Conservation (phyloP, 495 filamentous ascomycete species). For the Penicillium alfredii region DNA sequence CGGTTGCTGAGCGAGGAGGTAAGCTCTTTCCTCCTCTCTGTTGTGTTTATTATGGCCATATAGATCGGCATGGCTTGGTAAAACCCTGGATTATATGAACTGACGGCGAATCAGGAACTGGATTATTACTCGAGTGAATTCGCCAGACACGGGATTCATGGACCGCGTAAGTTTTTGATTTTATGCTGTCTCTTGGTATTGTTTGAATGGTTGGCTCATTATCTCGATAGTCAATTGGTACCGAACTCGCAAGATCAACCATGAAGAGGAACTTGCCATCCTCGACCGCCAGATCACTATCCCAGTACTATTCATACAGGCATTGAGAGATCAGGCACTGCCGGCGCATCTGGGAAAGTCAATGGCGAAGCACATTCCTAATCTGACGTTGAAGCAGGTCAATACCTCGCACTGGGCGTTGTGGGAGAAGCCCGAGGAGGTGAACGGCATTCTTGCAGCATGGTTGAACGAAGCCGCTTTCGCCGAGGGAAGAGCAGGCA, state of each 20-base stretch:
- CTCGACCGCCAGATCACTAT: constrained; percentile 47
- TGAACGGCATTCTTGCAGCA: constrained; percentile 39
- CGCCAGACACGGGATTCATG: constrained; percentile 63
- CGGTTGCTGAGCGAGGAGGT: constrained; percentile 56
- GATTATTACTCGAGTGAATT: constrained; percentile 72
- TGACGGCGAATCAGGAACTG: constrained; percentile 45
- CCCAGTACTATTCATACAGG: constrained; percentile 71
- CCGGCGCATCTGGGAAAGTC: constrained; percentile 57
- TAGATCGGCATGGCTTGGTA: no score
- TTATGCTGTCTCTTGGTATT: not conserved
- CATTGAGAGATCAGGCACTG: constrained; percentile 60
- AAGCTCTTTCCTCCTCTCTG: constrained; percentile 6
- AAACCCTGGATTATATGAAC: not conserved
- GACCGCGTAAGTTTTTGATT: constrained; percentile 53
- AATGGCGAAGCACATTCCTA: constrained; percentile 61
- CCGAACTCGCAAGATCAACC: constrained; percentile 62
- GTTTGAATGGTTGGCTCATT: not conserved
- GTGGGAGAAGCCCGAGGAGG: constrained; percentile 56
- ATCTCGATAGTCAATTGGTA: constrained; percentile 68
- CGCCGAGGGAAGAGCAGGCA: constrained; percentile 11
- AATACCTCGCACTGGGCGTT: constrained; percentile 65
- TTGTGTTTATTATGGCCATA: constrained; percentile 9
- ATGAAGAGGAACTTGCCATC: constrained; percentile 62
- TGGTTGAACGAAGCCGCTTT: constrained; percentile 45
- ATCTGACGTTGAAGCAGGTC: constrained; percentile 53